Evolutionary conservation across 1,284 basidiomycete species (phyloP), one percentile per base, ranked within the genome.

Genomic region (Grifola frondosa): DNA sequence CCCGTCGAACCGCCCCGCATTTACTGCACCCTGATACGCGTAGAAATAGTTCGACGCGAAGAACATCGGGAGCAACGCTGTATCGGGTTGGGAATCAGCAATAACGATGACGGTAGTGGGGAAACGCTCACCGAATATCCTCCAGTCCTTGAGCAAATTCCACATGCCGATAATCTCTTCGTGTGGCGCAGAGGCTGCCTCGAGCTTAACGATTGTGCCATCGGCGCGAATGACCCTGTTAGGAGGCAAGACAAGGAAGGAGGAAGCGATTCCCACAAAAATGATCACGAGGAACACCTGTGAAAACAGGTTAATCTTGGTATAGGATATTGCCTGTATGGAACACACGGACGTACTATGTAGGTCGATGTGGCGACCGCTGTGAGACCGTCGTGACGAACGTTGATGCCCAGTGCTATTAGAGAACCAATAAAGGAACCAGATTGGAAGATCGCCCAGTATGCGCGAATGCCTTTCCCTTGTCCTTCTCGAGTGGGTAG

Each of bases 371-470:
- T 68, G 10, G 61, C 59, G 12, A 73, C 70, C 1, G 59, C 52
- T 32, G 53, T 58, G 38, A 67, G 60, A 2, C 44, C 44, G 6
- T 66, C 66, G 2, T 37, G 47, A 34, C 54, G 42, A 46, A 65
- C 65, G 59, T 72, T 70, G 58, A 72, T 68, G 2, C 69, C 73
- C 26, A 79, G 63, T 15, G 75, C 68, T 47, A 80, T 75, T 33
- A 76, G 62, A 1, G 70, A 64, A 9, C 77, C 77, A 25, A 80
- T 68, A 26, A 76, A 70, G 16, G 71, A 71, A 26, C 77, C 72
- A 35, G 73, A 60, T 53, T 78, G 75, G 68, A 79, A 78, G 56
- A 78, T 71, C 34, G 70, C 65, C 78, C 78, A 81, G 58, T 79
- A 75, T 40, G 77, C 50, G n/a, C 68, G 49, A 70, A 73, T 10